Evolutionary conservation across 108 stramenopile species (phyloP), one percentile per base, ranked within the genome.

Genomic region (Skeletonema potamos): DNA sequence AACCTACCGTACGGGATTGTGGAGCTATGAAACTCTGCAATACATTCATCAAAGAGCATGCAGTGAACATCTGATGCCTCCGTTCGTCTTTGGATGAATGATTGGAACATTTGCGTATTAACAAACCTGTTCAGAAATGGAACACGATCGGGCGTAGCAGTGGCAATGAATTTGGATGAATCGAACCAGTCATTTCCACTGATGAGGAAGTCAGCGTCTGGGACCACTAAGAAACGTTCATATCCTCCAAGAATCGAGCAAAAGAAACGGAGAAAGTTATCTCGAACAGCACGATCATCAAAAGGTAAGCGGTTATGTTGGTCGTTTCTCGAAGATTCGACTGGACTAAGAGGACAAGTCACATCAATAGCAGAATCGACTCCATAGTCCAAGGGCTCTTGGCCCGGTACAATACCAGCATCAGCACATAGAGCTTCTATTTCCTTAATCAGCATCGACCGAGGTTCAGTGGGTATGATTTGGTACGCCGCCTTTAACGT

Each of bases 131-230:
- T 81, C 27, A 94, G 54, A 77, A 72, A 94, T 13, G 87, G 58
- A 20, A 77, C 77, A 17, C 82, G 84, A 17, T 83, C 83, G 4
- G 82, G 79, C 6, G 88, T 73, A 7, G 79, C 87, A 10, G 87
- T 70, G 27, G 87, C 79, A 13, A 94, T 66, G 64, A 92, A 94
- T 27, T 84, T 85, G 55, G 91, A 82, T 12, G 91, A 64, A 78
- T 94, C 88, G 68, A 94, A 94, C 93, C 93, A 94, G 26, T 94
- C 93, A 68, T 91, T 83, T 20, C 93, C 78, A 58, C 87, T 89
- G 9, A 87, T 84, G 55, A 90, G 44, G 69, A 89, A 94, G 72
- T 94, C 88, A 17, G 86, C 87, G 67, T 94, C 93, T n/a, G 93
- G 93, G 12, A 90, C 90, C 24, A 94, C 85, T 15, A 94, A 68